Evolutionary conservation across 257 asterid genomes (phyloP).

Genomic region (Salvia hispanica): DNA sequence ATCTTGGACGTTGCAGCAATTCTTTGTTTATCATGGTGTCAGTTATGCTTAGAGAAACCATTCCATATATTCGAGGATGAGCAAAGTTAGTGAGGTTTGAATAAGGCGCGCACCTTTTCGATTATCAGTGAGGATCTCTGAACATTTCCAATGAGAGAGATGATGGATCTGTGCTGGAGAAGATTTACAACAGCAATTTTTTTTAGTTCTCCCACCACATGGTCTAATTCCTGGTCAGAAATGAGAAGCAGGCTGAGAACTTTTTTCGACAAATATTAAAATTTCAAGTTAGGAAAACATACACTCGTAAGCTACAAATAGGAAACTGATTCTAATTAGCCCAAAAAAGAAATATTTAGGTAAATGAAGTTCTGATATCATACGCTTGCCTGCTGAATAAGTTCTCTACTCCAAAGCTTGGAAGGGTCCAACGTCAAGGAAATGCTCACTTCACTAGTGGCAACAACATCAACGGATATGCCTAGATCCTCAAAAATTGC

Average conservation of each 20-base stretch:
- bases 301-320: constrained; percentile 11
- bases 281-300: constrained; percentile 13
- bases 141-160: constrained; percentile 36
- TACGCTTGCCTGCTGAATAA: constrained; percentile 90
- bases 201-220: constrained; percentile 35
- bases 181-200: constrained; percentile 36
- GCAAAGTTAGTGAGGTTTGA: background rate
- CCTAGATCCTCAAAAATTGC: constrained; percentile 85
- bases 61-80: background rate
- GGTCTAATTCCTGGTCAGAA: constrained; percentile 33
- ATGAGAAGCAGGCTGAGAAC: background rate
- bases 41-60: too few relatives aligned
- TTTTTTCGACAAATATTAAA: background rate
- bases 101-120: constrained; percentile 26
- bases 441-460: constrained; percentile 93
- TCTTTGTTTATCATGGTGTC: too few relatives aligned
- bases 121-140: constrained; percentile 35
- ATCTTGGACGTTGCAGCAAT: too few relatives aligned
- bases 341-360: constrained; percentile 13
- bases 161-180: constrained; percentile 38
- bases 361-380: constrained; percentile 33
- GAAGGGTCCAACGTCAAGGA: constrained; percentile 92
- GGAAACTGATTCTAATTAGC: constrained; percentile 10
- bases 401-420: constrained; percentile 94
- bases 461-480: constrained; percentile 95